Base-by-base conservation (phyloP, 768 basidiomycete species). In the Tulasnella calospora region DNA sequence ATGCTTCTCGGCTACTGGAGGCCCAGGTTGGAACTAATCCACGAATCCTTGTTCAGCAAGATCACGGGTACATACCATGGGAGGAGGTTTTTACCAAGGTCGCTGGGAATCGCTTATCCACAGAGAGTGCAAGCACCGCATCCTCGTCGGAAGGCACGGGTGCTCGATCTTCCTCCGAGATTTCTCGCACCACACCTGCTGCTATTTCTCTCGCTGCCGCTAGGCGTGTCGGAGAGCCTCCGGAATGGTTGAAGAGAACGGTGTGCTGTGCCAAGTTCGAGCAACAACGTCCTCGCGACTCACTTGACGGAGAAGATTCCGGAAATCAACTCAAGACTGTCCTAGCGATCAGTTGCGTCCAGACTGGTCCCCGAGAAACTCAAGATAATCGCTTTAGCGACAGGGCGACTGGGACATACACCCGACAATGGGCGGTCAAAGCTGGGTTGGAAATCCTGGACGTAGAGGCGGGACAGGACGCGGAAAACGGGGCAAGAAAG, bases 1-100 rank as follows among this genome's bases (percentile, higher is more conserved):
- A 92, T 0, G 96, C 95, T 17, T 95, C 95, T 15, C 91, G 96
- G 33, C 91, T 95, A 74, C 88, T 98, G 61, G 96, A 98, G 83
- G 90, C 91, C 0, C 92, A 94, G 84, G 93, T 95, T 51, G 94
- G 94, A 41, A 88, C 89, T 33, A 94, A 95, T 82, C 88, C 91
- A 4, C 91, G 93, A 79, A 93, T 95, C 75, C 88, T 90, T 12
- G 92, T 95, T 23, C 94, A 94, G 84, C 87, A 89, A 38, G 94
- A 95, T 81, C 90, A 93, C 67, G 94, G 92, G 0, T 94, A 91
- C 83, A 90, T 94, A 40, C 89, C 88, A 36, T 95, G 94, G 94
- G 93, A 94, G 83, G 84, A 86, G 77, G 91, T 95, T 3, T 90
- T 92, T 84, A 87, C 88, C 46, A 82, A 81, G 70, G 27, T 67